Evolutionary conservation across 768 basidiomycete genomes (phyloP).

Genomic region (Roridomyces roridus): DNA sequence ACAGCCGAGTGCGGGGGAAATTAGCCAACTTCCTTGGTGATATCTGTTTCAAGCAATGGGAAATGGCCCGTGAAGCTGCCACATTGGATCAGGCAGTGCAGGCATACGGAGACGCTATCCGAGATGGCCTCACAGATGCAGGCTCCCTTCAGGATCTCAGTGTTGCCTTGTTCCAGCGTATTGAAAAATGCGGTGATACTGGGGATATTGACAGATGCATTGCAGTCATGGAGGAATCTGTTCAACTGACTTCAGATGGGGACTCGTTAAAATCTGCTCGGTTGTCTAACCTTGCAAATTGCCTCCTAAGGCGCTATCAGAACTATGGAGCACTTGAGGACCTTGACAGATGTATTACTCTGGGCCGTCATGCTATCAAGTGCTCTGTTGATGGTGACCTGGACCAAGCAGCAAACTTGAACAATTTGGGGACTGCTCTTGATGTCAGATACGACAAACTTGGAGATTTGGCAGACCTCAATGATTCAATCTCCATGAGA

Average conservation of each 20-base stretch:
- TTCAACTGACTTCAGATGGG: constrained; percentile 25
- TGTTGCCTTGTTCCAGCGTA: constrained; percentile 20
- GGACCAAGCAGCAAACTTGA: constrained; percentile 35
- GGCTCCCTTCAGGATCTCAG: constrained; percentile 33
- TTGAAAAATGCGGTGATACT: constrained; percentile 24
- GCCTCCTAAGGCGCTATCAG: too few relatives aligned
- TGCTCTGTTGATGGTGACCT: too few relatives aligned
- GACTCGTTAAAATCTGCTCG: too few relatives aligned
- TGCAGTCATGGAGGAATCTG: constrained; percentile 6
- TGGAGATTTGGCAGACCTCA: constrained; percentile 27
- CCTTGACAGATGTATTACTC: too few relatives aligned
- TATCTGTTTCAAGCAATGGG: not conserved
- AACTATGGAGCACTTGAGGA: too few relatives aligned
- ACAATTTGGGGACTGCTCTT: constrained; percentile 29
- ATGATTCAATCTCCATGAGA: constrained; percentile 22
- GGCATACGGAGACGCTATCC: not conserved
- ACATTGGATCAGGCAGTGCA: not conserved
- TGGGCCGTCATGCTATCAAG: too few relatives aligned
- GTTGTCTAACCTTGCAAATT: too few relatives aligned
- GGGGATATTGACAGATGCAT: constrained; percentile 28
- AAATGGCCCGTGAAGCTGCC: not conserved
- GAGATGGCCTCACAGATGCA: constrained; percentile 28
- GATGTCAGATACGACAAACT: constrained; percentile 22
- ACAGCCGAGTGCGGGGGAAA: too few relatives aligned
- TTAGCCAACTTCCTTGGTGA: too few relatives aligned